Base-by-base conservation (phyloP, 2,329 filamentous ascomycete genomes). In the Pyricularia pennisetigena region DNA sequence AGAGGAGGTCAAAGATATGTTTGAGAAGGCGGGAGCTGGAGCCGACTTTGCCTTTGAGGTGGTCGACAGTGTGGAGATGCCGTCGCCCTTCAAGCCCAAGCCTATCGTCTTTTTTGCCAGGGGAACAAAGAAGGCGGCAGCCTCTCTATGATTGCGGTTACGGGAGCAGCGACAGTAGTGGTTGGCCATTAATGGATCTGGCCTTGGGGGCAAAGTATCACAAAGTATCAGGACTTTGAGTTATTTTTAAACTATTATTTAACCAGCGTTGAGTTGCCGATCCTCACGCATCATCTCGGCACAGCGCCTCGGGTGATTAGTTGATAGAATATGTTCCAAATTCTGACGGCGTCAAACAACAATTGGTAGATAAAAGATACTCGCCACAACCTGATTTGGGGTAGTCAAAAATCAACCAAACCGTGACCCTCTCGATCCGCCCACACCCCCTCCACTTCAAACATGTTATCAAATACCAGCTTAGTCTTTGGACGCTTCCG, bases 21-120 rank as follows among this genome's bases (percentile, higher is more conserved):
- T 91, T 73, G 81, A 83, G 68, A 78, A 79, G n/a, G 90, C 90
- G 0, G 90, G 90, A 0, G 80, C 83, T 23, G 83, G 79, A 0
- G 76, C 77, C 9, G 81, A 81, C n/a, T 90, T 92, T 73, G 81
- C 79, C 10, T 84, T 90, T 68, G 76, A 83, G 72, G 78, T 83
- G 20, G 73, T 90, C 69, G 79, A 83, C 1, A 79, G 83, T 68
- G 83, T 82, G 14, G 73, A 86, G 16, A 78, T 82, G 57, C 82
- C 87, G 68, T 72, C 69, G 70, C 68, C 73, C 64, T 71, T 68
- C 23, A 71, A 71, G 63, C 72, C 80, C 68, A 79, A 76, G 73
- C 78, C 82, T 68, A 78, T 76, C 32, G 74, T 86, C 16, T 81
- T 87, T 70, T 76, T 87, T 68, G 85, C 85, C 0, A 80, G 81